Conservation (phyloP, 345 rosid species). For the Tarenaya hassleriana region DNA sequence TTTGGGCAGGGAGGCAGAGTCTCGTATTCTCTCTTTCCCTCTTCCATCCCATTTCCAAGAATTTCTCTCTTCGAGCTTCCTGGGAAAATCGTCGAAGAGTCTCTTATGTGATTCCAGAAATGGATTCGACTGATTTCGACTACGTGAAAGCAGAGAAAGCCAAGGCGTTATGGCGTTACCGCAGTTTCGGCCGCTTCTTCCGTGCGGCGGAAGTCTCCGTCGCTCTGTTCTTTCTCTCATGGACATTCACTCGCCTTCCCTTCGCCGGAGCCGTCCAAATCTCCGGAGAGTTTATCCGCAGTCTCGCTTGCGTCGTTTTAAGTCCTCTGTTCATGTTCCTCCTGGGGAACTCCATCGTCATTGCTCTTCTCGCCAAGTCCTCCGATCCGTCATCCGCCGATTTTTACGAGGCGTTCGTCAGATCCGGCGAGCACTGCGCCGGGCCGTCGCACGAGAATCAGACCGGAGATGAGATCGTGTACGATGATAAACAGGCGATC, state of each 20-base stretch:
- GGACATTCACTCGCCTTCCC: slow-evolving; percentile 50
- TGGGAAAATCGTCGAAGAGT: too few species aligned
- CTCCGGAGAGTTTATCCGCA: slow-evolving; percentile 39
- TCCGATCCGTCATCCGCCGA: slow-evolving; percentile 24
- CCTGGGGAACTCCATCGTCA: slow-evolving; percentile 53
- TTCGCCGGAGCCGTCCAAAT: slow-evolving; percentile 37
- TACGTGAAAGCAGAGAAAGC: slow-evolving; percentile 46
- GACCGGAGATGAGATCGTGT: slow-evolving; percentile 18
- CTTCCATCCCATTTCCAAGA: slow-evolving; percentile 7
- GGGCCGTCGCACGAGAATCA: slow-evolving; percentile 8
- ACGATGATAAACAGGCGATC: slow-evolving; percentile 55
- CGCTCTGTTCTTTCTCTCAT: slow-evolving; percentile 39
- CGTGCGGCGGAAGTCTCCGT: slow-evolving; percentile 43
- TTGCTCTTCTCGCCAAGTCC: slow-evolving; percentile 49
- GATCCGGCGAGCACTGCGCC: slow-evolving; percentile 27
- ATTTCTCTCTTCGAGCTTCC: too few species aligned
- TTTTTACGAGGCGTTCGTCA: slow-evolving; percentile 36
- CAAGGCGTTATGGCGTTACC: slow-evolving; percentile 27
- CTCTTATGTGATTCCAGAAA: too few species aligned
- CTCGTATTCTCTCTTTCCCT: slow-evolving; percentile 21
- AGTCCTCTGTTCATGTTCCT: slow-evolving; percentile 57
- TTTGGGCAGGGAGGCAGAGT: too few species aligned
- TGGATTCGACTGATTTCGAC: slow-evolving; percentile 34
- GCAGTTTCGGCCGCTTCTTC: slow-evolving; percentile 35
- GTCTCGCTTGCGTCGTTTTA: slow-evolving; percentile 31